Evolutionary conservation across 2,329 filamentous ascomycete species (phyloP), one percentile per base, ranked within the genome.

Genomic region (Escovopsis sp.): DNA sequence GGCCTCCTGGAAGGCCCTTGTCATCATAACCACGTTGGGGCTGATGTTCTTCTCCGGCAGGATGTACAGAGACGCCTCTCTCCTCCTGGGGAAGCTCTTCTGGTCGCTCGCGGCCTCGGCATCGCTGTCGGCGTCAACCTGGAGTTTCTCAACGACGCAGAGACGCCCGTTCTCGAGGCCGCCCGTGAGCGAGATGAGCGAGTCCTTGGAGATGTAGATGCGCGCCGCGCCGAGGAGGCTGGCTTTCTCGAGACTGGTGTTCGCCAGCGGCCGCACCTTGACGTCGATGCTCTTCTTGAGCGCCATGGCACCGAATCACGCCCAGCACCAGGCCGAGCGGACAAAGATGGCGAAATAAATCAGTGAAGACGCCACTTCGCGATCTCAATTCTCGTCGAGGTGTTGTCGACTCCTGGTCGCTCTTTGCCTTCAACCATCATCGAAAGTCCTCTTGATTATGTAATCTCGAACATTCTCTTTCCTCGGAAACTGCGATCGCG

Each of bases 1-100:
- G 6, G 76, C 72, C 33, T 83, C 80, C 48, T 84, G 80, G 42
- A 93, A 75, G 6, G 76, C 69, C 48, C 84, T 80, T 19, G 84
- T 80, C 65, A 85, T 75, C 67, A 88, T 72, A 40, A 83, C 67
- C 44, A 85, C 69, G 48, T 80, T 73, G 49, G 75, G 76, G 54
- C 78, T 73, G 50, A 85, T 66, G 52, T 79, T 77, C 56, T 80
- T 72, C 37, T 70, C 68, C 2, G 69, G 65, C 12, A 70, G 59
- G 1, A 66, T 63, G 63, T 69, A 73, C 1, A 72, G 60, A 28
- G 68, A 63, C 5, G 69, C 71, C 50, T 73, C 66, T 12, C 66
- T 60, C 28, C 10, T 30, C 28, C 28, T 30, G 28, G 10, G 28
- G 28, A 6, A 1, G 28, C 28, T n/a, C 11, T 26, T 33, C 28